Base-by-base conservation (phyloP, 768 basidiomycete species). In the Termitomyces sp. region DNA sequence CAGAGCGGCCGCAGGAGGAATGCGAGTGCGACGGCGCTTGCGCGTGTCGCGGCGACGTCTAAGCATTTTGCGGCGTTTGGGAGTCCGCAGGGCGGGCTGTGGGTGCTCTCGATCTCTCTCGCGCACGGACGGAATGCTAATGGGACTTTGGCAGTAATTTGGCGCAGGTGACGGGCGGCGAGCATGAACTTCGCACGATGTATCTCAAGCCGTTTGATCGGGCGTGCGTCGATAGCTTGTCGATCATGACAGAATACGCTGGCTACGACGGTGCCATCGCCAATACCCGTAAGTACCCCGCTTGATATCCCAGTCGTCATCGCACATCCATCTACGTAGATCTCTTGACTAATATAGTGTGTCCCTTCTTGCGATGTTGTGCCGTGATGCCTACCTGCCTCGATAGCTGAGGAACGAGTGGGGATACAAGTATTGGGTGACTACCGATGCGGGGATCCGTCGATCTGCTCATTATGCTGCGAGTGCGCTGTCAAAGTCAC, bases 41-140 rank as follows among this genome's bases (percentile, higher is more conserved):
- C 83, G 26, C 77, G 84, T 26, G 72, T 87, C 65, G 82, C 87
- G 0, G 78, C 86, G 0, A 89, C 85, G 0, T 89, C 85, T 77
- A 89, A 89, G 59, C 86, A 88, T 69, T 88, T 88, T 57, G 80
- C 85, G 5, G 85, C 86, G 0, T 89, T 82, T 57, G 86, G 86
- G 4, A 81, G 81, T 34, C 86, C 86, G 12, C 83, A 86, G 55
- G 83, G 85, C 51, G 86, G 86, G 47, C 60, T 88, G 85, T 87
- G 61, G 69, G 85, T 73, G 5, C n/a, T 37, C 15, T 13, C 20
- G 7, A n/a, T n/a, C n/a, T n/a, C n/a, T 39, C 5, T 2, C 2
- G 12, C 15, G 1, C 5, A 18, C 34, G 24, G 16, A 16, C 13
- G 33, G 12, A 5, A 22, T 26, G n/a, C 18, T 20, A 20, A 50